A percentile compares a stretch with the other conserved stretches of the same genome.
These are phyloP conservation scores for Ascochyta koolunga DNA, from an alignment of 2,329 filamentous ascomycete genomes.

Conservation along the genomic window DNA sequence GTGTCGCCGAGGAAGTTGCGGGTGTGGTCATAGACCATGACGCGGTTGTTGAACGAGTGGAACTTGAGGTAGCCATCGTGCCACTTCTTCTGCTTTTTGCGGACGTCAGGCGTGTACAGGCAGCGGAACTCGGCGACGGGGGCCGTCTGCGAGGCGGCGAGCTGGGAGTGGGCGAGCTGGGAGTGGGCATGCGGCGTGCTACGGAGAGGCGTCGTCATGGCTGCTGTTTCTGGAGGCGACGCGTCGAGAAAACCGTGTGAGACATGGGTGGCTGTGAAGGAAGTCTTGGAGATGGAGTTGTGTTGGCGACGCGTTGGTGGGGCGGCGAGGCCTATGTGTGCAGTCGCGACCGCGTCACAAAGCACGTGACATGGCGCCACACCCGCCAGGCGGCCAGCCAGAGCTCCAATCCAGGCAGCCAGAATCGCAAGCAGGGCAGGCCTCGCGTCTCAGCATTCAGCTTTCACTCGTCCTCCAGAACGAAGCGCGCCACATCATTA, in stretches of 20 bases:
- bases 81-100: conserved; percentile 89
- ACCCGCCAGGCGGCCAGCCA: neutral
- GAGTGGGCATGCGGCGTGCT: conserved; percentile 23
- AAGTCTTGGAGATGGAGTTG: neutral
- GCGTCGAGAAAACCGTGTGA: neutral
- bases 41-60: conserved; percentile 86
- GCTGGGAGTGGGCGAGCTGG: conserved; percentile 18
- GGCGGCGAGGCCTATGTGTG: neutral
- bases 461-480: neutral
- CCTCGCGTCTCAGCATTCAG: neutral
- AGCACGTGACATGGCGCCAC: neutral
- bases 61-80: conserved; percentile 88
- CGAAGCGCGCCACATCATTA: neutral
- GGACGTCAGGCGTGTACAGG: conserved; percentile 84
- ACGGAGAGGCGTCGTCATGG: conserved; percentile 37
- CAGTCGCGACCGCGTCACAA: conserved; percentile 6
- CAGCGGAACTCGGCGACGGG: conserved; percentile 82
- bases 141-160: conserved; percentile 67
- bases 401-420: too few species aligned
- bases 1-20: conserved; percentile 83
- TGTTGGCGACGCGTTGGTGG: neutral
- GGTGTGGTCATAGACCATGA: conserved; percentile 87
- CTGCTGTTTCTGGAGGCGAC: neutral
- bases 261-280: conserved; percentile 7
- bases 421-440: too few species aligned